Evolutionary conservation across 768 basidiomycete species (phyloP).

Genomic region (Termitomyces sp.): DNA sequence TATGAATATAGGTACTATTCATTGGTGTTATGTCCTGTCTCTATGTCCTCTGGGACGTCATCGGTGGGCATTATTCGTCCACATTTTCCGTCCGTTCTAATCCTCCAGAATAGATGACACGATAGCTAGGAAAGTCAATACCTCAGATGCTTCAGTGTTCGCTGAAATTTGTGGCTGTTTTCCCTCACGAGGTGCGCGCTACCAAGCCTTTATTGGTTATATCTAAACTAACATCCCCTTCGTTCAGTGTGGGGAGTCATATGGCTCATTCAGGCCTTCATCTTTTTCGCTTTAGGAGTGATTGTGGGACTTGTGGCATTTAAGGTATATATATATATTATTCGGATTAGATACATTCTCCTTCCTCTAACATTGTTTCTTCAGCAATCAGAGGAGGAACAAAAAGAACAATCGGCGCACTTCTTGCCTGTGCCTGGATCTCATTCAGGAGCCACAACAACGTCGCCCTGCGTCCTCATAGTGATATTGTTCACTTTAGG

Average conservation of each 20-base stretch:
- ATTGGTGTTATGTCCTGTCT: constrained; percentile 85
- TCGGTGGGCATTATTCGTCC: constrained; percentile 43
- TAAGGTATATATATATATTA: constrained; percentile 63
- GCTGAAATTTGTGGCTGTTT: constrained; percentile 84
- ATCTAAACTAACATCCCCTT: not conserved
- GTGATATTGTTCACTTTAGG: constrained; percentile 16
- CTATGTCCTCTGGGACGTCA: constrained; percentile 86
- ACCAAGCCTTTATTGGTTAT: not conserved
- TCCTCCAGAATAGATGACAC: constrained; percentile 63
- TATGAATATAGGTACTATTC: constrained; percentile 53
- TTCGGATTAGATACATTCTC: not conserved
- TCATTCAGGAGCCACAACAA: constrained; percentile 24
- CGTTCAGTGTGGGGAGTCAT: constrained; percentile 80
- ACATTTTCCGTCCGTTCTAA: not conserved
- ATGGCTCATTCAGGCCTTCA: constrained; percentile 74
- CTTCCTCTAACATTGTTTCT: not conserved
- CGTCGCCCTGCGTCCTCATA: constrained; percentile 22
- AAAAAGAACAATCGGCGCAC: constrained; percentile 31
- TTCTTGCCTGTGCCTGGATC: constrained; percentile 63
- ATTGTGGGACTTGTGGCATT: constrained; percentile 78
- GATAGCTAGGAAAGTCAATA: constrained; percentile 77
- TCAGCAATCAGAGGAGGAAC: constrained; percentile 52
- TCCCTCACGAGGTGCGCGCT: constrained; percentile 63
- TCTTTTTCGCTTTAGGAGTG: constrained; percentile 73
- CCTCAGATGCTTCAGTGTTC: constrained; percentile 85